phyloP scores from a whole-genome alignment of 257 asterid genomes.

The Nicotiana paniculata region DNA sequence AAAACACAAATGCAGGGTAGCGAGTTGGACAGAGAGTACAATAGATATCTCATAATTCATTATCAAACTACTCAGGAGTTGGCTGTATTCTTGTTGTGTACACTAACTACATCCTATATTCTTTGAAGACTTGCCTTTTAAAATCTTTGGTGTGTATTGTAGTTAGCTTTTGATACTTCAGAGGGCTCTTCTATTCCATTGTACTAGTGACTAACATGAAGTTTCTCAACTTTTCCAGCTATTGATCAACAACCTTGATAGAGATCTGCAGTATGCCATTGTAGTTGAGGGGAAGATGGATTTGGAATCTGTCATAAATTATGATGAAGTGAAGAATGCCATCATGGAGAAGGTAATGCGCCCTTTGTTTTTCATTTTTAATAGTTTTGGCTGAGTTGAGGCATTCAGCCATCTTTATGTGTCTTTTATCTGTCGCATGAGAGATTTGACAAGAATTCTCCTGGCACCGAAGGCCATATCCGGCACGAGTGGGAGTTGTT shows the following conservation, averaged over 20 bases:
- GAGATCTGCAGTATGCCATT: slow-evolving; percentile 96
- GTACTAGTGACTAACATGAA: slow-evolving; percentile 13
- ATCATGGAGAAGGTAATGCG: slow-evolving; percentile 72
- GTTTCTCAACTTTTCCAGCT: slow-evolving; percentile 38
- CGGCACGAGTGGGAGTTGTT: neutral
- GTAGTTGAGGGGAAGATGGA: slow-evolving; percentile 91
- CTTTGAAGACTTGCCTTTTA: neutral
- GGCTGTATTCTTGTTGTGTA: neutral
- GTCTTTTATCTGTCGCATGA: neutral
- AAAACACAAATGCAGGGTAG: too few relatives aligned
- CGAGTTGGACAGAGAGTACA: too few relatives aligned
- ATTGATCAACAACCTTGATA: slow-evolving; percentile 85
- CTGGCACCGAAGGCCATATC: neutral
- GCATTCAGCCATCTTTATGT: neutral
- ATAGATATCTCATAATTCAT: too few relatives aligned
- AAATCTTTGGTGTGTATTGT: neutral
- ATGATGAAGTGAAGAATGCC: slow-evolving; percentile 78
- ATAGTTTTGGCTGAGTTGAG: neutral
- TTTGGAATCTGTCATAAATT: slow-evolving; percentile 66
- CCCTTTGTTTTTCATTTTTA: slow-evolving; percentile 5
- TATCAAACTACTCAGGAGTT: neutral
- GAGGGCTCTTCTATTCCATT: neutral
- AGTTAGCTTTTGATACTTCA: neutral
- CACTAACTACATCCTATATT: neutral
- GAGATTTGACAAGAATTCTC: neutral